Conservation (phyloP, 805 yeast genomes). For the Yamadazyma takamatsuzukensis region DNA sequence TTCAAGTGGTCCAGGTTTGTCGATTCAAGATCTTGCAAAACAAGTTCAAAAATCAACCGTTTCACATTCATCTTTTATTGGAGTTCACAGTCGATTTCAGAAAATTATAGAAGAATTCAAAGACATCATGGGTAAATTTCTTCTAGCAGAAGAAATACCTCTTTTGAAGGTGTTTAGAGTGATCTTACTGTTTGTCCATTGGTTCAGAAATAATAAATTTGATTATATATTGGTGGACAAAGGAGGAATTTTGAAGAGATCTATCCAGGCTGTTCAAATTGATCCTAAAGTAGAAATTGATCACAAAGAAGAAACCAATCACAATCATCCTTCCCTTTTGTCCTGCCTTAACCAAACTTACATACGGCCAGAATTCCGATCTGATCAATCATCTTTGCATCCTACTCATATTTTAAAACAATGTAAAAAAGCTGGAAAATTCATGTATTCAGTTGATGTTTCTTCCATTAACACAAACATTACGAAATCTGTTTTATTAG, state of each 20-base stretch:
- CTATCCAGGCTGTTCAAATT: not conserved
- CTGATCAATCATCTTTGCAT: not conserved
- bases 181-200: slow-evolving; percentile 1
- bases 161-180: not conserved
- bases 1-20: too few relatives aligned
- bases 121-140: slow-evolving; percentile 1
- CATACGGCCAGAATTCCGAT: slow-evolving; percentile 9
- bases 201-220: slow-evolving; percentile 12
- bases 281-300: not conserved
- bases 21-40: too few relatives aligned
- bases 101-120: too few relatives aligned
- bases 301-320: not conserved
- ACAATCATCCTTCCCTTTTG: too few relatives aligned
- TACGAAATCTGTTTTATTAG: slow-evolving; percentile 3
- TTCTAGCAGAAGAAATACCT: not conserved
- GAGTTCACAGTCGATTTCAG: slow-evolving; percentile 4
- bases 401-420: slow-evolving; percentile 10
- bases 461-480: slow-evolving; percentile 1
- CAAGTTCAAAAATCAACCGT: too few relatives aligned
- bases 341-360: too few relatives aligned
- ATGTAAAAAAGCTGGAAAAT: slow-evolving; percentile 8
- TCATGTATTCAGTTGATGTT: slow-evolving; percentile 9
- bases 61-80: too few relatives aligned
- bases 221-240: slow-evolving; percentile 10
- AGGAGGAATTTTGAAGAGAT: slow-evolving; percentile 1